Evolutionary conservation across 2,329 filamentous ascomycete species (phyloP).

Genomic region (Arthrobotrys conoides): DNA sequence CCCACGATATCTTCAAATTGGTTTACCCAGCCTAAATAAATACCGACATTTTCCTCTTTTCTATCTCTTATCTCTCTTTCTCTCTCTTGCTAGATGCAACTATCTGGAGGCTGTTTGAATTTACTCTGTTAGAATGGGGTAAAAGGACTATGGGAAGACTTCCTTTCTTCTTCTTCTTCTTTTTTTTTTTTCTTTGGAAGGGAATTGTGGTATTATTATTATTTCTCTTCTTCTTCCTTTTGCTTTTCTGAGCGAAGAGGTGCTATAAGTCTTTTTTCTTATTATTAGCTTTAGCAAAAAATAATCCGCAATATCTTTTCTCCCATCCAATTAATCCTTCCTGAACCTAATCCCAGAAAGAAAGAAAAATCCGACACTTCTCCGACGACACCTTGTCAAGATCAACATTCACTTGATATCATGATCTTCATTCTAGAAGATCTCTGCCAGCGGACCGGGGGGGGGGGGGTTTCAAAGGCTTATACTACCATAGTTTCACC

Average conservation of each 20-base stretch:
- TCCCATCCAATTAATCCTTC: background rate
- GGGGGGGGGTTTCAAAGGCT: too few species aligned
- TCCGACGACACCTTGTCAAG: too few species aligned
- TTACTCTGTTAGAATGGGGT: conserved; percentile 30
- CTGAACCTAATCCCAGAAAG: too few species aligned
- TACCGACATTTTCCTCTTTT: background rate
- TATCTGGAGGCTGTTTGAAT: conserved; percentile 8
- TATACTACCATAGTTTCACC: too few species aligned
- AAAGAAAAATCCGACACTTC: too few species aligned
- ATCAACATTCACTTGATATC: too few species aligned
- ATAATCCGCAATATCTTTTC: conserved; percentile 2
- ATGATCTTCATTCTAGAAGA: too few species aligned
- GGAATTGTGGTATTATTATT: conserved; percentile 1
- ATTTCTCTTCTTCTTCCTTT: conserved; percentile 9
- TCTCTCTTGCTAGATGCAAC: conserved; percentile 4
- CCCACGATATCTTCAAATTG: conserved; percentile 95
- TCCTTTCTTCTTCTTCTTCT: background rate
- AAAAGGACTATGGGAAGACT: background rate
- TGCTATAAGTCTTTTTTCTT: background rate
- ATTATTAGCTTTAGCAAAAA: background rate
- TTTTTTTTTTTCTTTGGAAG: conserved; percentile 6
- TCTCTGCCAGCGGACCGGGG: too few species aligned
- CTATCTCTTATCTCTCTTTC: background rate
- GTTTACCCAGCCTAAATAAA: conserved; percentile 71
- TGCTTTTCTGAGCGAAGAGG: background rate